These are phyloP conservation scores for Porpolomopsis calyptriformis DNA, from an alignment of 768 basidiomycete genomes.

Conservation along the genomic window DNA sequence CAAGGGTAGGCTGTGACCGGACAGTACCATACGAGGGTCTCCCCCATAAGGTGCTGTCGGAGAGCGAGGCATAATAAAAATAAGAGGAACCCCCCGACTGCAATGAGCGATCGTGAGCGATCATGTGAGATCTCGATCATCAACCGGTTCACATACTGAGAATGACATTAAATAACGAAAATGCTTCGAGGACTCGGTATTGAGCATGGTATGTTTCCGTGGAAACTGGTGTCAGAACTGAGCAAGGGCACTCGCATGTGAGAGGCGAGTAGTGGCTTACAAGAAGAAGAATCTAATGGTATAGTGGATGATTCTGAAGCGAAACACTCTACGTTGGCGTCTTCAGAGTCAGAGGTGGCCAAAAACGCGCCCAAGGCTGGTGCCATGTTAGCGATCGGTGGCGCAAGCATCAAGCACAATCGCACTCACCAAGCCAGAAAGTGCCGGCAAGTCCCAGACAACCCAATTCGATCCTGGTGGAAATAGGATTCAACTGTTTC, in stretches of 20 bases:
- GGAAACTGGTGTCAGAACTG: slow-evolving; percentile 39
- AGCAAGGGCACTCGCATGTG: background rate
- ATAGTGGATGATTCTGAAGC: slow-evolving; percentile 39
- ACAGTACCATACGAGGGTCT: slow-evolving; percentile 5
- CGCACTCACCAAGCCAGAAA: slow-evolving; percentile 64
- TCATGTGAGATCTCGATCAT: background rate
- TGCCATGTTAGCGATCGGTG: slow-evolving; percentile 5
- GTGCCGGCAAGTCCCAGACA: slow-evolving; percentile 61
- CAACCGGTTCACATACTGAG: slow-evolving; percentile 38
- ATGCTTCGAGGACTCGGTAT: slow-evolving; percentile 72
- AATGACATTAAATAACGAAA: slow-evolving; percentile 67
- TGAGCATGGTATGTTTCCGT: slow-evolving; percentile 85
- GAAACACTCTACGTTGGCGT: slow-evolving; percentile 77
- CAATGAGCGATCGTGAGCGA: background rate
- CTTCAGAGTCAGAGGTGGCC: slow-evolving; percentile 63
- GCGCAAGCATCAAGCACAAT: slow-evolving; percentile 1
- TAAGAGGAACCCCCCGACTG: slow-evolving; percentile 5
- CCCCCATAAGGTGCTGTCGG: slow-evolving; percentile 4
- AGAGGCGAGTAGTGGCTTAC: slow-evolving; percentile 32
- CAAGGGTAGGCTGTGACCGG: slow-evolving; percentile 6
- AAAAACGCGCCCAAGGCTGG: slow-evolving; percentile 67
- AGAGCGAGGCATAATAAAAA: slow-evolving; percentile 3
- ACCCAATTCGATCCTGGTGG: slow-evolving; percentile 65
- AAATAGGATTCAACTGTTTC: slow-evolving; percentile 63
- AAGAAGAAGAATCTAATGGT: slow-evolving; percentile 46